Base-by-base conservation (phyloP, 2,329 filamentous ascomycete genomes). In the Colletotrichum sidae region DNA sequence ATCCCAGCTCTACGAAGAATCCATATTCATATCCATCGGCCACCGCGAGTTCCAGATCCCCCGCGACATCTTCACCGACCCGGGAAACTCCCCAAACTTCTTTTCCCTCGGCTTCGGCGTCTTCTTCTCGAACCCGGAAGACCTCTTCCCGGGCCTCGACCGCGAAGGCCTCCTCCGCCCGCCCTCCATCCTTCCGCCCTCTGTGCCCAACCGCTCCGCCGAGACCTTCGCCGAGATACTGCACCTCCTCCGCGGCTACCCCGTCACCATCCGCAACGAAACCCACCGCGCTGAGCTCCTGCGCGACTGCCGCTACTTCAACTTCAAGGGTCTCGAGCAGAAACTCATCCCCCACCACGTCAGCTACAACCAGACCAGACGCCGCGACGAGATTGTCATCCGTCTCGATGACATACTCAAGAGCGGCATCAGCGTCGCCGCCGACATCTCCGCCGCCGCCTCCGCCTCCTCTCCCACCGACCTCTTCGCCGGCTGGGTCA, bases 41-140 rank as follows among this genome's bases (percentile, higher is more conserved):
- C 88, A 92, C 70, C 88, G 87, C 63, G 89, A 96, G 72, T 98
- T 98, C 78, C 91, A 94, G 75, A 94, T 98, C 69, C 92, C 94
- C 2, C 91, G 94, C 68, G 92, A 97, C 71, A 84, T 97, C 67
- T 97, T 98, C 77, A 90, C 87, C 37, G 86, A 88, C 41, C 93
- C 94, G 1, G 95, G 94, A 34, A 94, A 98, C 79, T 90, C 89
- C n/a, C 94, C 94, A 11, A 98, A 98, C 77, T 98, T 94, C 84
- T 98, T 98, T 82, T 91, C 93, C 0, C 86, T 97, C 4, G 94
- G 94, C 65, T 97, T 97, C 73, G 91, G 90, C 42, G 87, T 93
- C 71, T 96, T 97, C 84, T 97, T 97, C 80, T 90, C 90, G 13
- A 89, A 88, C 2, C 92, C 92, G 0, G 84, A 87, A 12, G 91